These are phyloP conservation scores for Colletotrichum sp. DNA, from an alignment of 2,329 filamentous ascomycete species.

Conservation along the genomic window DNA sequence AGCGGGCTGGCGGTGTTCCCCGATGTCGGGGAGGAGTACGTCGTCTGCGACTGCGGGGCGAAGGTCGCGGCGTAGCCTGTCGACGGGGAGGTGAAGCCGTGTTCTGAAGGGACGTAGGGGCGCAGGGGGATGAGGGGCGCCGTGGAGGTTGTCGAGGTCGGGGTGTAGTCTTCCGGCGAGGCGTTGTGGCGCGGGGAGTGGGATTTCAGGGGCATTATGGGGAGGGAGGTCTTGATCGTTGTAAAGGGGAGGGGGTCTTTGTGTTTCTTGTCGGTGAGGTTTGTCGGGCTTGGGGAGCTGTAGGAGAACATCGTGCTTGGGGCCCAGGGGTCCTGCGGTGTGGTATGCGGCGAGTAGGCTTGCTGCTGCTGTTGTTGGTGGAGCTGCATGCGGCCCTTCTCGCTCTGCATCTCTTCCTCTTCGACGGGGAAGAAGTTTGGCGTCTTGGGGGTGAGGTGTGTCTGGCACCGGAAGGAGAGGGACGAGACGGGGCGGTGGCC, in stretches of 20 bases:
- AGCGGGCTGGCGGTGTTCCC: constrained; percentile 22
- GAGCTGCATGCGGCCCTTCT: constrained; percentile 24
- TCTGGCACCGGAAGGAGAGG: constrained; percentile 58
- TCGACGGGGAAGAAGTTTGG: constrained; percentile 40
- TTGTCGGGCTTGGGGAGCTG: neutral
- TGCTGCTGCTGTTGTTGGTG: neutral
- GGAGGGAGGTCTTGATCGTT: constrained; percentile 15
- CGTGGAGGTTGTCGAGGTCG: constrained; percentile 37
- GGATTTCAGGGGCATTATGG: constrained; percentile 1
- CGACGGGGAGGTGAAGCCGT: constrained; percentile 27
- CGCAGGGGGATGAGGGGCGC: constrained; percentile 37
- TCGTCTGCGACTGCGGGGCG: neutral
- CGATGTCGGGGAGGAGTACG: constrained; percentile 12
- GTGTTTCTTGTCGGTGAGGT: constrained; percentile 2
- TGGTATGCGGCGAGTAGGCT: neutral
- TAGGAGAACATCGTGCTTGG: constrained; percentile 14
- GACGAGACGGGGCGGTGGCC: constrained; percentile 45
- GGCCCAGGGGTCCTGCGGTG: neutral
- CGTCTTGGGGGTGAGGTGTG: constrained; percentile 44
- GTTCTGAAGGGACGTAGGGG: constrained; percentile 32
- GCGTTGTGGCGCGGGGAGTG: constrained; percentile 12
- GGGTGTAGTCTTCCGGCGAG: constrained; percentile 30
- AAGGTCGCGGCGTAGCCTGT: neutral
- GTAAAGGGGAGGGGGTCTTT: neutral
- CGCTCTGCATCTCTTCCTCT: constrained; percentile 28